Conservation (phyloP, 1,284 basidiomycete species). For the Blastosporella zonata region DNA sequence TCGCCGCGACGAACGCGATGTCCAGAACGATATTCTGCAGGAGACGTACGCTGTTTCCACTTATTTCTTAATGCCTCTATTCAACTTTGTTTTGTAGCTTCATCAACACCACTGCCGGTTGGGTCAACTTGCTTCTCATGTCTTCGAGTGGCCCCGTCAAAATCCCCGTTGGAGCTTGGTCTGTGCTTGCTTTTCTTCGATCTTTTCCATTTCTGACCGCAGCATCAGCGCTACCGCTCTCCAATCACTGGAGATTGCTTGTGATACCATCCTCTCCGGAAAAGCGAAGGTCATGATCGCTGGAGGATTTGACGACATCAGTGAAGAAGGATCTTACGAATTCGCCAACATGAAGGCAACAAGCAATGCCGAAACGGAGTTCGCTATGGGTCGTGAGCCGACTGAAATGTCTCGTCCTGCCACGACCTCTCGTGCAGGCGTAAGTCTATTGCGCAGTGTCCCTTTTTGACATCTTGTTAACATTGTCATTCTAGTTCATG, state of each 20-base stretch:
- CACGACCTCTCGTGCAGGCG: conserved; percentile 91
- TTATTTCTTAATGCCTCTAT: neutral
- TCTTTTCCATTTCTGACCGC: conserved; percentile 9
- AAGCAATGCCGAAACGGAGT: conserved; percentile 93
- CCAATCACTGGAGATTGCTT: conserved; percentile 97
- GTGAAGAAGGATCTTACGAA: conserved; percentile 95
- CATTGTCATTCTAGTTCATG: conserved; percentile 69
- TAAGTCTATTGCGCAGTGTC: conserved; percentile 33
- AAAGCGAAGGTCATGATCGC: conserved; percentile 99
- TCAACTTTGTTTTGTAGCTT: conserved; percentile 50
- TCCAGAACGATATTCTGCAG: conserved; percentile 97
- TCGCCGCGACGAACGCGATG: conserved; percentile 93
- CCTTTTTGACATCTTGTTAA: conserved; percentile 14
- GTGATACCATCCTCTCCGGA: conserved; percentile 89
- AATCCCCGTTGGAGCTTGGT: conserved; percentile 98
- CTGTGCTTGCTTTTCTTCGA: conserved; percentile 25
- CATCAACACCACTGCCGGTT: conserved; percentile 97
- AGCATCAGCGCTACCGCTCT: conserved; percentile 83
- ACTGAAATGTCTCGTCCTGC: conserved; percentile 98
- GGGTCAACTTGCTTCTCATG: conserved; percentile 92
- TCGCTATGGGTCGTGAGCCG: conserved; percentile 98
- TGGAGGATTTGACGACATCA: conserved; percentile 97
- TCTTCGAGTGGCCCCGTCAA: conserved; percentile 97
- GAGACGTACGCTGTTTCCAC: conserved; percentile 76
- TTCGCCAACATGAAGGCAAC: conserved; percentile 99